These are phyloP conservation scores for Penicillium sp. DNA, from an alignment of 2,329 filamentous ascomycete species.

Conservation along the genomic window DNA sequence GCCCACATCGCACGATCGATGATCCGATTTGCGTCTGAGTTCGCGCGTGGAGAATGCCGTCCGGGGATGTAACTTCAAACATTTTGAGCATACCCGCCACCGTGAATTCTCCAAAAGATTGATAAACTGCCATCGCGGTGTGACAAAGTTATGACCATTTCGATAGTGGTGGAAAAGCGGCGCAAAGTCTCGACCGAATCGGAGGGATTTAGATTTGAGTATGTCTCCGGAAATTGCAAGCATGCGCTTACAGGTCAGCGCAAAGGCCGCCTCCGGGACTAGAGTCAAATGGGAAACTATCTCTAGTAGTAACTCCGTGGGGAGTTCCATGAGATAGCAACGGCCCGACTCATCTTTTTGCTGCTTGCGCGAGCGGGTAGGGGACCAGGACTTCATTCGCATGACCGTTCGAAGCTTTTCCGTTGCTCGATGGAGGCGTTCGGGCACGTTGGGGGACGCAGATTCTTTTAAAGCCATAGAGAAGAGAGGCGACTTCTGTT, in stretches of 20 bases:
- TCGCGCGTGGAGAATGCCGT: slow-evolving; percentile 39
- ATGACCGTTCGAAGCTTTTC: slow-evolving; percentile 36
- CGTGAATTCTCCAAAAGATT: slow-evolving; percentile 40
- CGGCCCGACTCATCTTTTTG: slow-evolving; percentile 24
- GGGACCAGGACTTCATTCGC: slow-evolving; percentile 36
- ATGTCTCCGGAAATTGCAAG: slow-evolving; percentile 38
- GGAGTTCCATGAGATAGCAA: slow-evolving; percentile 42
- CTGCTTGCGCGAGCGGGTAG: slow-evolving; percentile 22
- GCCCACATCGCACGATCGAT: slow-evolving; percentile 40
- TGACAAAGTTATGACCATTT: slow-evolving; percentile 42
- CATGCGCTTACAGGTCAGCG: slow-evolving; percentile 45
- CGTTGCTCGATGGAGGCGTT: slow-evolving; percentile 36
- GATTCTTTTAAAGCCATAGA: slow-evolving; percentile 26
- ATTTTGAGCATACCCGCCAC: slow-evolving; percentile 44
- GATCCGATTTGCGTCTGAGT: slow-evolving; percentile 38
- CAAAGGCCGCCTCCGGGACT: slow-evolving; percentile 42
- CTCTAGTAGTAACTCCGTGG: slow-evolving; percentile 43
- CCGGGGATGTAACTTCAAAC: slow-evolving; percentile 45
- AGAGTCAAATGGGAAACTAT: slow-evolving; percentile 42
- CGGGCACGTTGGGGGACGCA: slow-evolving; percentile 30
- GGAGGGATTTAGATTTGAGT: slow-evolving; percentile 38
- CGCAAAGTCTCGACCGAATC: slow-evolving; percentile 45
- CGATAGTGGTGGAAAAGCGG: slow-evolving; percentile 46
- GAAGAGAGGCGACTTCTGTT: slow-evolving; percentile 11
- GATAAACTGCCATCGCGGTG: slow-evolving; percentile 43